Evolutionary conservation across 2,329 filamentous ascomycete species (phyloP), one percentile per base, ranked within the genome.

Genomic region (Aschersonia sp.): DNA sequence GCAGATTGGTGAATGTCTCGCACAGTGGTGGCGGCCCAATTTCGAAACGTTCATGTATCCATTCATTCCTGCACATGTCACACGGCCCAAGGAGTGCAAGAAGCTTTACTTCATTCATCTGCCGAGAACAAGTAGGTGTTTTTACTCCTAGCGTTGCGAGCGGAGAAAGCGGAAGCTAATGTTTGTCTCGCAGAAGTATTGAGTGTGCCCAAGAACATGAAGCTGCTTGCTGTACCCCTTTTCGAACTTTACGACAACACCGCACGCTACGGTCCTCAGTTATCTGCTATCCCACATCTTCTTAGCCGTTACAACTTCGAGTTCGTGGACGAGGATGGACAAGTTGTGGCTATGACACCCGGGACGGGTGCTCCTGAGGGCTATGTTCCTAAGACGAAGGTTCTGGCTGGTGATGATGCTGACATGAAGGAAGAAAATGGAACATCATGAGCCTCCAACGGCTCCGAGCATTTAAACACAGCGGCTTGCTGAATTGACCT

Each of bases 21-120:
- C 92, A 47, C 89, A 95, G 69, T 98, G 92, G 92, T 98, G 90
- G 88, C 77, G 92, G 49, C 92, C 92, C 47, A 98, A 97, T 71
- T 95, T 97, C 63, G 92, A 98, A 73, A 97, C 92, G 2, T 97
- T 97, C 73, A 95, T 98, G 88, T 98, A 98, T 64, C 92, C 92
- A 1, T 98, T 95, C 66, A 83, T 97, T 49, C 92, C 92, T 6
- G 87, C 89, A 14, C 92, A 98, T 68, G 87, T 95, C 52, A 95
- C 90, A 14, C 76, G 92, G 46, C 92, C 92, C 6, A 98, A 98
- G 72, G 92, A 98, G 71, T 95, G 90, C 72, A 98, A 98, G 74
- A 98, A 98, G 74, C 75, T 97, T 41, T 98, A 97, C 67, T 88
- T 97, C 52, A 95, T 98, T 54, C 87, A 95, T 63, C 72, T 98